Conservation (phyloP, 352 stramenopile species). For the Poterioochromonas sp. region DNA sequence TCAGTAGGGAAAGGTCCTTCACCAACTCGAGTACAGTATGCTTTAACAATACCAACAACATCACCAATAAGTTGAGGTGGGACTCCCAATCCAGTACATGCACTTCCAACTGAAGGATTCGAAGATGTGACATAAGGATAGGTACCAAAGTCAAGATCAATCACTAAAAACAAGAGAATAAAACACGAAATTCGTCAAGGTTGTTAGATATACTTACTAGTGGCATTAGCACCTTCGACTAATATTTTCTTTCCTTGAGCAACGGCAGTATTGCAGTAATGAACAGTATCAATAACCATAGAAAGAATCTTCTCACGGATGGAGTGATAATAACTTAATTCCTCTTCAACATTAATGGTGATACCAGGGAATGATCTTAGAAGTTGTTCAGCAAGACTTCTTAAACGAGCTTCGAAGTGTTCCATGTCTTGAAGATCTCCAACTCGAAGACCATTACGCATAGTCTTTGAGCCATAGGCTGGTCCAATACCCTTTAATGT, state of each 20-base stretch:
- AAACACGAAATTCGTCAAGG: not conserved
- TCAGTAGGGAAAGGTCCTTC: constrained; percentile 98
- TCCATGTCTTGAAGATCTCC: constrained; percentile 77
- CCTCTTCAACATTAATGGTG: constrained; percentile 56
- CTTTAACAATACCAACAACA: constrained; percentile 97
- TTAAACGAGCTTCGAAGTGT: constrained; percentile 75
- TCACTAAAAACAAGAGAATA: constrained; percentile 50
- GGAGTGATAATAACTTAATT: constrained; percentile 46
- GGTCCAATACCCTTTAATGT: constrained; percentile 89
- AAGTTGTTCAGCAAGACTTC: constrained; percentile 77
- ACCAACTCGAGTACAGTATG: constrained; percentile 96
- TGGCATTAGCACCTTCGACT: constrained; percentile 96
- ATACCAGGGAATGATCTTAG: constrained; percentile 56
- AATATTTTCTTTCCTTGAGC: constrained; percentile 89
- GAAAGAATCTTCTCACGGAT: constrained; percentile 58
- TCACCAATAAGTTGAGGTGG: constrained; percentile 71
- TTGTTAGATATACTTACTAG: constrained; percentile 48
- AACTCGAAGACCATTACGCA: constrained; percentile 90
- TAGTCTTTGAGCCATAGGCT: constrained; percentile 96
- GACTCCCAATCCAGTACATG: constrained; percentile 77
- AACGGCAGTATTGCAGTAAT: constrained; percentile 90
- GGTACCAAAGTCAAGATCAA: constrained; percentile 99
- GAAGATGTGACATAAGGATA: constrained; percentile 99
- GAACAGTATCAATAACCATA: constrained; percentile 89
- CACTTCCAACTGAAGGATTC: constrained; percentile 84